Base-by-base conservation (phyloP, 306 rosid genomes). In the Vicia sativa region DNA sequence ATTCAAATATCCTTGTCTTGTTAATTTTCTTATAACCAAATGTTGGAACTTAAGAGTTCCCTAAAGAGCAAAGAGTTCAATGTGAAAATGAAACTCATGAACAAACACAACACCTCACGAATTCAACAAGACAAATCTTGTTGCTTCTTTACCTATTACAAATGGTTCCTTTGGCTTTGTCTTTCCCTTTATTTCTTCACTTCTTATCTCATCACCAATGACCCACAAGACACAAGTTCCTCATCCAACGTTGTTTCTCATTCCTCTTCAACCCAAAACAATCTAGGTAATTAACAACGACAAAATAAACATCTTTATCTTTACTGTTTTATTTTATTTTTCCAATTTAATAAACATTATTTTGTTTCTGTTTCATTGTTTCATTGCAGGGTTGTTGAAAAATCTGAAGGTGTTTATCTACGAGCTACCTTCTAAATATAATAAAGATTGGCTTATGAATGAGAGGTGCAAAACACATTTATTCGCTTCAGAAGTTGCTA, bases 361-460 rank as follows among this genome's bases (percentile, higher is more conserved):
- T n/a, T n/a, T 1, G 8, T n/a, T 38, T 5, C 9, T 1, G 2
- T 38, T 12, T 38, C 9, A 9, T 6, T 38, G 9, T 38, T 37
- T 29, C 34, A 29, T 29, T 7, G 6, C 79, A 86, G 83, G 59
- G 37, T 7, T 43, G 3, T 49, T 87, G 67, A 75, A 86, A 1
- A 73, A 76, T 13, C 14, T 91, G 74, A 91, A 80, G 84, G 67
- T 92, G 38, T 89, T 62, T 58, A 70, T 92, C 1, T 89, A 92
- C 74, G 92, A 92, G n/a, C 78, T 92, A 74, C 96, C 95, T 1
- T 60, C 88, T 0, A 81, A 68, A 34, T 92, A 66, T 73, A 89
- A 92, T 81, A 75, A 74, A 4, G 89, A 85, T 18, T 92, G 96
- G 96, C n/a, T n/a, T n/a, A n/a, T n/a, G n/a, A n/a, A n/a, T n/a